Evolutionary conservation across 129 eudicot species (phyloP).

Genomic region (Artemisia argyi): DNA sequence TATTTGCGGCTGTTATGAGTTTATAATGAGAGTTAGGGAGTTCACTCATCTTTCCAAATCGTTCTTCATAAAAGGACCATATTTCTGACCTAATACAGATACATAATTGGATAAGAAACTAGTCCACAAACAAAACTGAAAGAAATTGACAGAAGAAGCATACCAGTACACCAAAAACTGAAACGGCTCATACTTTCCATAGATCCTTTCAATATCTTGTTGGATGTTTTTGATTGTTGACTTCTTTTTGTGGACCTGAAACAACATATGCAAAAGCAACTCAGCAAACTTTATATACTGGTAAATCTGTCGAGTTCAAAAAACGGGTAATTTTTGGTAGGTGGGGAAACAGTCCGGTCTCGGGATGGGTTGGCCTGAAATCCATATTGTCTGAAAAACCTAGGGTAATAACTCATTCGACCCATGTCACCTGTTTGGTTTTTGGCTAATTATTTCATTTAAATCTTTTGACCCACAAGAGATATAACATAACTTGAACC

Average conservation of each 20-base stretch:
- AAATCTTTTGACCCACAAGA: not conserved
- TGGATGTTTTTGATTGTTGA: constrained; percentile 49
- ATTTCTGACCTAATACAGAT: constrained; percentile 65
- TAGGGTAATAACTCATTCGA: no score
- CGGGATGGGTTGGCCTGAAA: not conserved
- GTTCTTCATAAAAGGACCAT: constrained; percentile 82
- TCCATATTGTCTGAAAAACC: no score
- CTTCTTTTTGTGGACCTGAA: constrained; percentile 70
- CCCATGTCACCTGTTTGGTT: not conserved
- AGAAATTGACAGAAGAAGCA: constrained; percentile 14
- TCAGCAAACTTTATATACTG: not conserved
- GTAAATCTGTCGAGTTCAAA: not conserved
- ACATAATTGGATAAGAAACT: constrained; percentile 4
- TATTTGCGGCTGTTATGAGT: constrained; percentile 80
- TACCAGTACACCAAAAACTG: constrained; percentile 94
- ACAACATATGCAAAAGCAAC: not conserved
- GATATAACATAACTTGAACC: no score
- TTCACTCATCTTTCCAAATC: constrained; percentile 79
- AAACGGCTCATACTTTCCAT: constrained; percentile 76
- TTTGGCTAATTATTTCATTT: not conserved
- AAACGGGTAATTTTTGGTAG: no score
- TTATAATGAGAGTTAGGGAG: constrained; percentile 59
- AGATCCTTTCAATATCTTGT: constrained; percentile 55
- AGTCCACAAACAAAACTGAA: constrained; percentile 2
- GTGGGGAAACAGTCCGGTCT: not conserved